Percentiles rank a stretch among this genome's conserved stretches.
Conservation (phyloP, 371 early-diverging fungal genomes). For the Mortierella sp. region DNA sequence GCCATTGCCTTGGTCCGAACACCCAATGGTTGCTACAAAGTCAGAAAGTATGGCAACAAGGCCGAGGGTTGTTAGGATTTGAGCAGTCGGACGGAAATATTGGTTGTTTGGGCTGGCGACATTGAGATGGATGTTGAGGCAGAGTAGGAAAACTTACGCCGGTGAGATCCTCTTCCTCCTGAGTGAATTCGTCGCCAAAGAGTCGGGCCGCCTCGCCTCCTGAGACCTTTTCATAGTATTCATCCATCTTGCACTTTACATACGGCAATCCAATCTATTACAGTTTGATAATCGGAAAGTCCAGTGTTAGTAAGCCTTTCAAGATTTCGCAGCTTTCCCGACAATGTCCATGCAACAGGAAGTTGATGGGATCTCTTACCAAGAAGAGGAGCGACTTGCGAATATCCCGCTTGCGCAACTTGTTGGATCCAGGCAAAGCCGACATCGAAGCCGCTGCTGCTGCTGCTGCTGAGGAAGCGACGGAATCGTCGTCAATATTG, state of each 20-base stretch:
- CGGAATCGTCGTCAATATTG: slow-evolving; percentile 45
- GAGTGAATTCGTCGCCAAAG: slow-evolving; percentile 70
- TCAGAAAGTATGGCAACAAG: background rate
- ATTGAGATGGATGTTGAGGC: background rate
- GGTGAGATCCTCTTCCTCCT: slow-evolving; percentile 48
- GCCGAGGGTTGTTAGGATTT: background rate
- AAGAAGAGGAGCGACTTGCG: slow-evolving; percentile 77
- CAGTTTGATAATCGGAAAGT: background rate
- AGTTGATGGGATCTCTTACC: slow-evolving; percentile 47
- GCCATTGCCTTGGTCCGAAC: slow-evolving; percentile 53
- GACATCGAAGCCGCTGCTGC: slow-evolving; percentile 31
- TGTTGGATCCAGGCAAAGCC: slow-evolving; percentile 40
- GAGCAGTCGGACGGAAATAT: background rate
- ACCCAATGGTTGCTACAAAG: slow-evolving; percentile 23
- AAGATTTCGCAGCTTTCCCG: background rate
- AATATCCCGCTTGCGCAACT: slow-evolving; percentile 61
- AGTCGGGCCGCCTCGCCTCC: slow-evolving; percentile 79
- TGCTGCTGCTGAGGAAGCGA: slow-evolving; percentile 32
- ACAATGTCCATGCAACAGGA: background rate
- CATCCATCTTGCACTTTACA: slow-evolving; percentile 81
- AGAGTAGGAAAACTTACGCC: slow-evolving; percentile 18
- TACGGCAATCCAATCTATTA: slow-evolving; percentile 77
- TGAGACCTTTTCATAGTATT: slow-evolving; percentile 75
- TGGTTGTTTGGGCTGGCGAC: background rate
- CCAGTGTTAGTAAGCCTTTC: background rate